Evolutionary conservation across 2,329 filamentous ascomycete genomes (phyloP).

Genomic region (Penicillium sp.): DNA sequence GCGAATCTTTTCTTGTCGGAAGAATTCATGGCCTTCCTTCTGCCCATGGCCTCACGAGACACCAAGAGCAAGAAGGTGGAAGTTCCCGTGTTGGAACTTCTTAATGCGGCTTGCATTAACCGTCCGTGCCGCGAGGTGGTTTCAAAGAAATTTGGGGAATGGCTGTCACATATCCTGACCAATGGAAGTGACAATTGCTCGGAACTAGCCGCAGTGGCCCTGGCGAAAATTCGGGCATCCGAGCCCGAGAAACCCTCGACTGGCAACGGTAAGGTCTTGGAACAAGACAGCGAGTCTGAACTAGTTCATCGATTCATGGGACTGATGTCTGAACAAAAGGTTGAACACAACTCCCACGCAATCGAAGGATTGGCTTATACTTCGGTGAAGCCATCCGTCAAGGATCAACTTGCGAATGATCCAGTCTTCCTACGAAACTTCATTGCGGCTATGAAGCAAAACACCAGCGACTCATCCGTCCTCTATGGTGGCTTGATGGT

Average conservation of each 20-base stretch:
- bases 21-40: slow-evolving; percentile 70
- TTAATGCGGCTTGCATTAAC: slow-evolving; percentile 87
- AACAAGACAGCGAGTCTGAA: slow-evolving; percentile 42
- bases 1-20: slow-evolving; percentile 76
- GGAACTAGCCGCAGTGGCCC: slow-evolving; percentile 58
- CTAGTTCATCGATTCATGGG: slow-evolving; percentile 49
- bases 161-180: slow-evolving; percentile 75
- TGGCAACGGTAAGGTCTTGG: slow-evolving; percentile 28
- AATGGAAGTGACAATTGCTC: slow-evolving; percentile 53
- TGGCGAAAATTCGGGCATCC: slow-evolving; percentile 54
- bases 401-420: slow-evolving; percentile 68
- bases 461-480: slow-evolving; percentile 57
- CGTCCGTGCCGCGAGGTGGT: slow-evolving; percentile 72
- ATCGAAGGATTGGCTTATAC: slow-evolving; percentile 89
- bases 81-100: slow-evolving; percentile 73
- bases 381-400: slow-evolving; percentile 74
- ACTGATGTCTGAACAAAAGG: slow-evolving; percentile 35
- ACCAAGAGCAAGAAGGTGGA: slow-evolving; percentile 81
- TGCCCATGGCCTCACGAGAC: slow-evolving; percentile 65
- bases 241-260: slow-evolving; percentile 25
- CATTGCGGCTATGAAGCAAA: slow-evolving; percentile 41
- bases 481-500: slow-evolving; percentile 82
- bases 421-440: slow-evolving; percentile 59
- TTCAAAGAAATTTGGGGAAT: slow-evolving; percentile 71
- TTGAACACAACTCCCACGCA: slow-evolving; percentile 59